These are phyloP conservation scores for Nelumbo lutea DNA, from an alignment of 164 flowering plant genomes.

Conservation along the genomic window DNA sequence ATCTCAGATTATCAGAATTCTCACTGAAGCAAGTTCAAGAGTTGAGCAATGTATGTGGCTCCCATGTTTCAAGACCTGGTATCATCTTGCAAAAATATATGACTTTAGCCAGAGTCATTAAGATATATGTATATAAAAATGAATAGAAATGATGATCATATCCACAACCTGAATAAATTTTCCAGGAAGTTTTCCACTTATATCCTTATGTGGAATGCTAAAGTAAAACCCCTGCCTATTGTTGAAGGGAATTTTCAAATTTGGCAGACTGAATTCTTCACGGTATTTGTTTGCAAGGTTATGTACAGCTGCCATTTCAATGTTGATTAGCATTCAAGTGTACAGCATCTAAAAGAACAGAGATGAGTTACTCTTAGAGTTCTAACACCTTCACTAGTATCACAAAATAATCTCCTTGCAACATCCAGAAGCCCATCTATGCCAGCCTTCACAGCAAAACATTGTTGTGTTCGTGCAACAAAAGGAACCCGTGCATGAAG, in stretches of 20 bases:
- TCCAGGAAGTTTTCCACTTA: conserved; percentile 84
- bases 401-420: conserved; percentile 92
- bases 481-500: conserved; percentile 95
- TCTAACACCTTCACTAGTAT: conserved; percentile 88
- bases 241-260: conserved; percentile 90
- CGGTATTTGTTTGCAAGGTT: conserved; percentile 91
- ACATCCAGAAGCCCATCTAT: conserved; percentile 94
- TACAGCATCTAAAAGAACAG: neutral
- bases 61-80: conserved; percentile 92
- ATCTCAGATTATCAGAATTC: conserved; percentile 22
- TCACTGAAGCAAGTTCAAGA: conserved; percentile 93
- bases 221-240: conserved; percentile 92
- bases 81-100: neutral
- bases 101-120: conserved; percentile 3
- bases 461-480: conserved; percentile 96
- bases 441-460: conserved; percentile 99
- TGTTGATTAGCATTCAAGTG: conserved; percentile 9
- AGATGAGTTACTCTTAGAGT: conserved; percentile 2
- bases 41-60: conserved; percentile 88
- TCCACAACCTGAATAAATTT: conserved; percentile 88
- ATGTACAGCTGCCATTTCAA: conserved; percentile 70
- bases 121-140: neutral
- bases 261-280: conserved; percentile 80
- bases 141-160: neutral
- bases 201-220: conserved; percentile 82